Conservation (phyloP, 1,139 yeast genomes). For the Hyphopichia fennica region DNA sequence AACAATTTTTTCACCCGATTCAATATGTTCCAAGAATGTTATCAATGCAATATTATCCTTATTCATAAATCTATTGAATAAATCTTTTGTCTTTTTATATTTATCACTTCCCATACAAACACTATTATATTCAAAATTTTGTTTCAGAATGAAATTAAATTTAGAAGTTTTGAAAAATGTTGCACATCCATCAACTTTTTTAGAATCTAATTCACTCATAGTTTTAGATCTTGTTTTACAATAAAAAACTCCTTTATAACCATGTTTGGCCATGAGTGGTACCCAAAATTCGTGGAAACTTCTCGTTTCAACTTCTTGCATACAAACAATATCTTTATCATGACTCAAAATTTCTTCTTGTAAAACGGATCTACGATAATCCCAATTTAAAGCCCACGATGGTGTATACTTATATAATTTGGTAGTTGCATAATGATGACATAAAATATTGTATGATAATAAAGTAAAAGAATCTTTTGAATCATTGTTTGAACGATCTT, state of each 20-base stretch:
- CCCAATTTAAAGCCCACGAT: slow-evolving; percentile 96
- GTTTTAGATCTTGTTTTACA: slow-evolving; percentile 92
- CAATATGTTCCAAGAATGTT: slow-evolving; percentile 71
- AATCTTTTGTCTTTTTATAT: slow-evolving; percentile 90
- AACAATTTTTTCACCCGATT: slow-evolving; percentile 70
- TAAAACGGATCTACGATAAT: slow-evolving; percentile 77
- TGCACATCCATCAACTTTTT: slow-evolving; percentile 97
- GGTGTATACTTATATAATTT: slow-evolving; percentile 94
- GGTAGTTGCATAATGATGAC: slow-evolving; percentile 94
- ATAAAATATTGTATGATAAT: slow-evolving; percentile 84
- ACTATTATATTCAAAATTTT: slow-evolving; percentile 80
- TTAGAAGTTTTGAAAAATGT: slow-evolving; percentile 72
- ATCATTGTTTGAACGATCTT: slow-evolving; percentile 23
- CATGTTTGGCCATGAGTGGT: slow-evolving; percentile 68
- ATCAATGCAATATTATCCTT: slow-evolving; percentile 91
- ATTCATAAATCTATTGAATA: slow-evolving; percentile 93
- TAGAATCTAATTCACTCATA: slow-evolving; percentile 78
- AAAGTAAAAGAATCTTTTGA: slow-evolving; percentile 60
- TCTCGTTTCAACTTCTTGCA: slow-evolving; percentile 93
- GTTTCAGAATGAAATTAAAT: slow-evolving; percentile 71
- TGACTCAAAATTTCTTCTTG: slow-evolving; percentile 67
- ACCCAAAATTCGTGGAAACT: slow-evolving; percentile 86
- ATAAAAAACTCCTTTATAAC: slow-evolving; percentile 80
- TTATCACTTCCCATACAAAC: slow-evolving; percentile 86
- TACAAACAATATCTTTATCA: slow-evolving; percentile 77